These are phyloP conservation scores for Trametopsis cervina DNA, from an alignment of 768 basidiomycete species.

Conservation along the genomic window DNA sequence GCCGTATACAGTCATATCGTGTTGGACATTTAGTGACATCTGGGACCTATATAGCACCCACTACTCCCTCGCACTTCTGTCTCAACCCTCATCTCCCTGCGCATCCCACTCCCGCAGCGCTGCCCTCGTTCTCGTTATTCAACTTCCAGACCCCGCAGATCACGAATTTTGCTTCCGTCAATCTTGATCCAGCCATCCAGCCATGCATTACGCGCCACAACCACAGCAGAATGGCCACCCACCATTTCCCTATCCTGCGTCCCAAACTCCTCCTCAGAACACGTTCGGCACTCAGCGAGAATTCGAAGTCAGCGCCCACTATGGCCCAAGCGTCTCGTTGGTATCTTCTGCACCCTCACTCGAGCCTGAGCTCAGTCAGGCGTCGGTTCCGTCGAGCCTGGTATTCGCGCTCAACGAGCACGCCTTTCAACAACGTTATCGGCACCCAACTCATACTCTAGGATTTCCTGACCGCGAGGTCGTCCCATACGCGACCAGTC, in stretches of 20 bases:
- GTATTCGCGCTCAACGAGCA: neutral
- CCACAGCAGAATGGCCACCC: neutral
- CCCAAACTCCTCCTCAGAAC: neutral
- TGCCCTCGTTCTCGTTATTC: too few relatives aligned
- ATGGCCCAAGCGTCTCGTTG: neutral
- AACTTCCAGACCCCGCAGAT: neutral
- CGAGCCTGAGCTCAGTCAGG: neutral
- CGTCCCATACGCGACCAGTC: neutral
- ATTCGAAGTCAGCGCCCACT: neutral
- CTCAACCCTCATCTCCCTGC: too few relatives aligned
- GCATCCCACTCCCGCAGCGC: too few relatives aligned
- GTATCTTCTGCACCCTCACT: too few relatives aligned
- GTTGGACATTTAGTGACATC: neutral
- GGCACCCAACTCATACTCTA: neutral
- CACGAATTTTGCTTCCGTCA: slow-evolving; percentile 6
- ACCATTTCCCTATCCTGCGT: neutral
- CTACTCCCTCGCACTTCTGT: neutral
- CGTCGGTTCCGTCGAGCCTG: neutral
- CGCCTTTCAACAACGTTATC: neutral
- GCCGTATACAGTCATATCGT: neutral
- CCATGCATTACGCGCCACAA: neutral
- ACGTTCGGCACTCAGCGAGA: neutral
- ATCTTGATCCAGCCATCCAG: neutral
- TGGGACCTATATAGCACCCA: neutral
- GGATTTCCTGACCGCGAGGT: neutral